Conservation (phyloP, 345 rosid species). For the Populus deltoides region DNA sequence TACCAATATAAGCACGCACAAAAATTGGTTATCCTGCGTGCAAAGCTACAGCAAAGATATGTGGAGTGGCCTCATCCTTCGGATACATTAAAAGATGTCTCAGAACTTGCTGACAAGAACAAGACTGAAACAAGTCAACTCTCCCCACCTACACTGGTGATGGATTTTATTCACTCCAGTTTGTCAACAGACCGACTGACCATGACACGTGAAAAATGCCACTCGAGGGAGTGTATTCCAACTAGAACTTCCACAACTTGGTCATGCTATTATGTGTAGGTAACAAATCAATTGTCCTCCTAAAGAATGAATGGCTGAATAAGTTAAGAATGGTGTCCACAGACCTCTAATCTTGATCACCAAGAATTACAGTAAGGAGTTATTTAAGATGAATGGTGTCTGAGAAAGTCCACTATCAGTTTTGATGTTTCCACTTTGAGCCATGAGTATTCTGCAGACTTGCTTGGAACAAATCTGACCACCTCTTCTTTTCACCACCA, state of each 20-base stretch:
- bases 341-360: not conserved
- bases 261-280: not conserved
- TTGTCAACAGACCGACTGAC: not conserved
- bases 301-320: not conserved
- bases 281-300: not conserved
- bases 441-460: constrained; percentile 80
- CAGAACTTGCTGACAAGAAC: not conserved
- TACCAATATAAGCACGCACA: not conserved
- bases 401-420: constrained; percentile 86
- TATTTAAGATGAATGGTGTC: constrained; percentile 13
- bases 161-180: not conserved
- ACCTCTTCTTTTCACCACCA: constrained; percentile 63
- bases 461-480: constrained; percentile 90
- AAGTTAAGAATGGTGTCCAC: not conserved
- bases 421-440: constrained; percentile 60
- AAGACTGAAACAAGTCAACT: not conserved
- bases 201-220: not conserved
- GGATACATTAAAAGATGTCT: not conserved
- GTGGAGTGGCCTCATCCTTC: not conserved
- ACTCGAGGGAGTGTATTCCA: constrained; percentile 9
- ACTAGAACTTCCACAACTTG: constrained; percentile 3
- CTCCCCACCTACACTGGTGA: not conserved
- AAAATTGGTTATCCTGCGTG: not conserved
- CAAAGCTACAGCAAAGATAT: not conserved
- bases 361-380: not conserved